Base-by-base conservation (phyloP, 352 stramenopile genomes). In the Pythium grandisporangium region DNA sequence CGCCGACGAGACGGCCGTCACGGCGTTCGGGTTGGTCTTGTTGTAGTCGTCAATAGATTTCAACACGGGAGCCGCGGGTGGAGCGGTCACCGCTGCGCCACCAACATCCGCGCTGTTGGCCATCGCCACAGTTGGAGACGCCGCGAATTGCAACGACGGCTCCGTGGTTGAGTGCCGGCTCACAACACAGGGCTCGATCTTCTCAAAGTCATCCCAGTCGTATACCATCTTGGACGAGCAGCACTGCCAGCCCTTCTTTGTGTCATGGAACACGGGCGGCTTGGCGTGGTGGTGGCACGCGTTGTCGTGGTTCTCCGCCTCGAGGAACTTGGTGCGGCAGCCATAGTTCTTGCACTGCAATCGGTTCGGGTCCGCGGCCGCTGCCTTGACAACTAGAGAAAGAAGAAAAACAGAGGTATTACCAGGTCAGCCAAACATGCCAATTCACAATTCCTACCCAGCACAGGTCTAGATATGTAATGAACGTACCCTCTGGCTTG, bases 191-290 rank as follows among this genome's bases (percentile, higher is more conserved):
- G 70, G 58, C 49, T 81, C 61, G 48, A 91, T 92, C 55, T 85
- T 85, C 57, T 96, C 77, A 58, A 97, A 97, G 58, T 95, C 82
- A 57, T 97, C 90, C 86, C 90, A 97, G 69, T 97, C 89, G 64
- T 97, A 97, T 12, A 96, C 79, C 75, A 93, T 92, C 54, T 83
- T 89, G 48, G 63, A 72, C 46, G 77, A 80, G 64, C 84, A 95
- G 64, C 84, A 95, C 34, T 78, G 71, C 84, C 84, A 95, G 56
- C 84, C 79, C 46, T 95, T 95, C 63, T 93, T 94, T 42, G 77
- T 83, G 52, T 95, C 84, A 55, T 95, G 84, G 61, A 95, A 95
- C 12, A 84, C 69, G 37, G 84, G 84, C 26, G 84, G 81, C 47
- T 78, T 54, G 20, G 53, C 63, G 63, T 95, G 84, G 45, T 94